These are phyloP conservation scores for Venturiaceae sp. DNA, from an alignment of 2,329 filamentous ascomycete genomes.

Conservation along the genomic window DNA sequence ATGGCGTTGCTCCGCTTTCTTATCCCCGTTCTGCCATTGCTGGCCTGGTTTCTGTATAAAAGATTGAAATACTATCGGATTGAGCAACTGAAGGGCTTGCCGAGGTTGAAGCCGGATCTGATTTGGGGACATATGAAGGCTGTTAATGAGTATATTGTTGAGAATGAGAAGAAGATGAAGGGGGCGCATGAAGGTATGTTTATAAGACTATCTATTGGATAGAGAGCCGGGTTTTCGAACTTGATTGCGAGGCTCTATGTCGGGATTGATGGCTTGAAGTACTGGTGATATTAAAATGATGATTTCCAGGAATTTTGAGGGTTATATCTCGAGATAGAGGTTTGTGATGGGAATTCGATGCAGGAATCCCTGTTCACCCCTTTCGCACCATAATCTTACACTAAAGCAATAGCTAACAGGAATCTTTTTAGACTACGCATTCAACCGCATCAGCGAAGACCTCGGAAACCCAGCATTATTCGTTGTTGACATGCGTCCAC, in stretches of 20 bases:
- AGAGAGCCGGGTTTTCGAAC: background rate
- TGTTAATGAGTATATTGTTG: background rate
- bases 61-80: background rate
- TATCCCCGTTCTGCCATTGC: background rate
- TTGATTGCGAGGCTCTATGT: background rate
- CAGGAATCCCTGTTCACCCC: too few species aligned
- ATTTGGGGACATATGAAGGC: conserved; percentile 9
- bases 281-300: background rate
- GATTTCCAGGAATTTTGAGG: too few species aligned
- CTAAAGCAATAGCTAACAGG: background rate
- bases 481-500: conserved; percentile 22
- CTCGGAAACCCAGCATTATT: conserved; percentile 19
- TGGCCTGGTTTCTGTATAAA: background rate
- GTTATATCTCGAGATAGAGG: background rate
- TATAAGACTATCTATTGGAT: background rate
- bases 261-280: background rate
- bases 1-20: background rate
- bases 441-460: conserved; percentile 18
- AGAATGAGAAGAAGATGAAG: background rate
- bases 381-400: too few species aligned
- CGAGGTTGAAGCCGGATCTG: background rate
- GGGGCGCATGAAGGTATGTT: background rate
- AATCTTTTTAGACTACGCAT: conserved; percentile 20
- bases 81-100: conserved; percentile 6
- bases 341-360: background rate